Conservation (phyloP, 495 filamentous ascomycete species). For the Penicillium turbatum region DNA sequence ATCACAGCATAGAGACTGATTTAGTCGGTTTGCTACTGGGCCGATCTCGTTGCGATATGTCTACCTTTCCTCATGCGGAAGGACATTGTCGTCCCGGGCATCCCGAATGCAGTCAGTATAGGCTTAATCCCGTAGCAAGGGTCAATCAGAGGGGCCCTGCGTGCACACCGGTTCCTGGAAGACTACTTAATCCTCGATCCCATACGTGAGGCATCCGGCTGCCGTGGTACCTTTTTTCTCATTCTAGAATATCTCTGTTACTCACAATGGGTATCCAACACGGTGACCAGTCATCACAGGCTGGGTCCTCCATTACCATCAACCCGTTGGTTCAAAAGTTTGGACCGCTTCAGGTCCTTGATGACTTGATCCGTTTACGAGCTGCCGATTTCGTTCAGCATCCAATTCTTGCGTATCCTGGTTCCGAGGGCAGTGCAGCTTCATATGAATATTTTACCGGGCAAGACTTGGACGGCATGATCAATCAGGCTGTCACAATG, state of each 20-base stretch:
- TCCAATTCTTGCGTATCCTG: slow-evolving; percentile 52
- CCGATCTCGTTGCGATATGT: background rate
- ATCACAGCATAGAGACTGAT: background rate
- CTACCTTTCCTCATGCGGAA: slow-evolving; percentile 11
- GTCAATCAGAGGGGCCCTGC: background rate
- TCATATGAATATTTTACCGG: slow-evolving; percentile 52
- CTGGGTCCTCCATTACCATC: slow-evolving; percentile 9
- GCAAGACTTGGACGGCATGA: slow-evolving; percentile 49
- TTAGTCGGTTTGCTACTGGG: background rate
- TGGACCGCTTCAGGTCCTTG: slow-evolving; percentile 38
- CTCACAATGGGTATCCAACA: slow-evolving; percentile 31
- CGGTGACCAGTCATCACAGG: slow-evolving; percentile 9
- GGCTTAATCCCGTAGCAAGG: background rate
- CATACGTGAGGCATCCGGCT: background rate
- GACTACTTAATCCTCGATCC: background rate
- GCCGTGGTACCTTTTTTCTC: background rate
- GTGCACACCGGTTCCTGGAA: background rate
- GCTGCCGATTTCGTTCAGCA: slow-evolving; percentile 46
- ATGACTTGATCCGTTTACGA: slow-evolving; percentile 48
- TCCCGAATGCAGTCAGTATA: slow-evolving; percentile 21
- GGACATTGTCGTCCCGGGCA: slow-evolving; percentile 2
- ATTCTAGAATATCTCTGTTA: background rate
- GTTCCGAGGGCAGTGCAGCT: slow-evolving; percentile 26
- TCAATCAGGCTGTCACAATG: slow-evolving; percentile 42
- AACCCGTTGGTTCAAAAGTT: slow-evolving; percentile 28